phyloP scores from a whole-genome alignment of 2,329 filamentous ascomycete genomes.

The Mycocentrospora acerina region DNA sequence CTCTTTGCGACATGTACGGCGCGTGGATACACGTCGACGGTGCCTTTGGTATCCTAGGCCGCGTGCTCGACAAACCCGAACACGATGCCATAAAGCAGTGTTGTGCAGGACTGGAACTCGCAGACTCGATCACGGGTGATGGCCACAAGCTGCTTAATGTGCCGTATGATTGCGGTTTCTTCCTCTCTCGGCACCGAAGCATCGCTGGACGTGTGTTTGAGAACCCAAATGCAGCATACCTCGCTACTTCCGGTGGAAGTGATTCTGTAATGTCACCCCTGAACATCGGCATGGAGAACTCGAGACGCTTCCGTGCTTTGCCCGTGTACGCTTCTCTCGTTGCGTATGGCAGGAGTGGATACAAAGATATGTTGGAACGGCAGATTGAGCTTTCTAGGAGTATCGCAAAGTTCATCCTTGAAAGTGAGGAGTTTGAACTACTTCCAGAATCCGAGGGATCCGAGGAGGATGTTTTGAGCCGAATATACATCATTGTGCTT shows the following conservation, averaged over 20 bases:
- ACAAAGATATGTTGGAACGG: slow-evolving; percentile 67
- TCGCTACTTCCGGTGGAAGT: slow-evolving; percentile 49
- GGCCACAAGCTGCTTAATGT: slow-evolving; percentile 93
- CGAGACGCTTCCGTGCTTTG: slow-evolving; percentile 84
- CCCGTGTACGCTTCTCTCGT: slow-evolving; percentile 81
- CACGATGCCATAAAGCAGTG: slow-evolving; percentile 57
- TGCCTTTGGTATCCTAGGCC: slow-evolving; percentile 82
- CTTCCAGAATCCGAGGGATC: slow-evolving; percentile 55
- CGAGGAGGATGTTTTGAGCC: slow-evolving; percentile 47
- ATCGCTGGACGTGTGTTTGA: slow-evolving; percentile 66
- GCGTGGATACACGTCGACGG: slow-evolving; percentile 92
- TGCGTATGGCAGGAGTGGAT: slow-evolving; percentile 70
- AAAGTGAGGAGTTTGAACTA: slow-evolving; percentile 65
- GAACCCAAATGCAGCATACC: slow-evolving; percentile 85
- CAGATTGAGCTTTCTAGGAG: slow-evolving; percentile 72
- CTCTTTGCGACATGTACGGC: slow-evolving; percentile 69
- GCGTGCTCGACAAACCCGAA: slow-evolving; percentile 61
- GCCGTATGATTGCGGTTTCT: slow-evolving; percentile 90
- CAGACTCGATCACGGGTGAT: slow-evolving; percentile 84
- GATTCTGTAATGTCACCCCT: slow-evolving; percentile 71
- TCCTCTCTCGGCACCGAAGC: slow-evolving; percentile 68
- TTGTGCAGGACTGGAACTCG: slow-evolving; percentile 70
- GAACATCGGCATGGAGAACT: slow-evolving; percentile 89
- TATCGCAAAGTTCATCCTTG: slow-evolving; percentile 64
- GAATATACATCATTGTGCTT: slow-evolving; percentile 70